phyloP scores from a whole-genome alignment of 73 alveolate genomes.

The Paramecium pentaurelia region DNA sequence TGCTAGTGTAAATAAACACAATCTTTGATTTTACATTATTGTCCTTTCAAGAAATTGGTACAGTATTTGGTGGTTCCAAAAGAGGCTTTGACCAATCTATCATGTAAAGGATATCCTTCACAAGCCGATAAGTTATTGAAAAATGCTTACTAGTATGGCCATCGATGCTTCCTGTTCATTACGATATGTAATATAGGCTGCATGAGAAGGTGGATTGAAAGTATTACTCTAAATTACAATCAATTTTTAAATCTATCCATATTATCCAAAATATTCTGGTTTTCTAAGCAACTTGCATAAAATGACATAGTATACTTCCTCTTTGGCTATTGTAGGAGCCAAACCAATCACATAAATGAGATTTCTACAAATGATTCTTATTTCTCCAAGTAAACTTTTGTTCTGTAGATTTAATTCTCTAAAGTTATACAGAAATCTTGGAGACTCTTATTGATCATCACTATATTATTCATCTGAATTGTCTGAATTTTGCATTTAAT shows the following conservation, averaged over 20 bases:
- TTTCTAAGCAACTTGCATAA: slow-evolving; percentile 34
- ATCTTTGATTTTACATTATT: slow-evolving; percentile 75
- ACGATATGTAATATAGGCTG: slow-evolving; percentile 78
- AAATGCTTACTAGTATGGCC: slow-evolving; percentile 70
- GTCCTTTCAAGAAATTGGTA: slow-evolving; percentile 71
- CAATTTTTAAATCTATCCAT: slow-evolving; percentile 72
- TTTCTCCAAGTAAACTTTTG: slow-evolving; percentile 1
- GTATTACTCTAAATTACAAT: slow-evolving; percentile 75
- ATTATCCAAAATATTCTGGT: slow-evolving; percentile 80
- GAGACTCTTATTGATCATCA: not conserved
- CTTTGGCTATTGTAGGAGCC: slow-evolving; percentile 76
- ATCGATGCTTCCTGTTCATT: slow-evolving; percentile 75
- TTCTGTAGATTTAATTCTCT: not conserved
- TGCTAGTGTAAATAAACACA: slow-evolving; percentile 80
- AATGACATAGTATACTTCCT: slow-evolving; percentile 26
- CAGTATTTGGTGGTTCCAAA: slow-evolving; percentile 88
- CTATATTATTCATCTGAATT: not conserved
- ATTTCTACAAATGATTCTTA: slow-evolving; percentile 76
- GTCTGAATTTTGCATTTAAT: not conserved
- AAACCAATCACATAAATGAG: slow-evolving; percentile 81
- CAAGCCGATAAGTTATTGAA: slow-evolving; percentile 48
- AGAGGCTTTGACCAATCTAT: slow-evolving; percentile 71
- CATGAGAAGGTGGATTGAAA: slow-evolving; percentile 78
- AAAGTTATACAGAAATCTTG: not conserved
- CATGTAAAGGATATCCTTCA: slow-evolving; percentile 67